A percentile compares a stretch with the other conserved stretches of the same genome.
Evolutionary conservation across 208 protist genomes (phyloP).

Genomic region (Phytomonas sp.): DNA sequence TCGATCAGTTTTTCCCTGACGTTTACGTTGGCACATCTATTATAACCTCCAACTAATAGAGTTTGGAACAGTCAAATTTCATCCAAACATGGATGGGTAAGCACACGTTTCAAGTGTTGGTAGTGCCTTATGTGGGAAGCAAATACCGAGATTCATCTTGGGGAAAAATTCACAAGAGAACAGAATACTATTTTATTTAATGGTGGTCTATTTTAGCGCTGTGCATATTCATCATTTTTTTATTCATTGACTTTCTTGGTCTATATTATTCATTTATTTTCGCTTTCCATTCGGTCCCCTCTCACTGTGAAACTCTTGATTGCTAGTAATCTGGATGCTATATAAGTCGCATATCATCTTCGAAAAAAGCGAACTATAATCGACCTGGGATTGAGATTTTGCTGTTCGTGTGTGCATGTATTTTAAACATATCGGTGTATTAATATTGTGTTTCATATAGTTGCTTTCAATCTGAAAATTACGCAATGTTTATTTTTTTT

Average conservation of each 20-base stretch:
- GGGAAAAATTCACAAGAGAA: slow-evolving; percentile 1
- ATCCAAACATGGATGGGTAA: neutral
- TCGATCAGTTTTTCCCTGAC: slow-evolving; percentile 75
- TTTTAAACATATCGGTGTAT: neutral
- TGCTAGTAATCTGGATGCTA: neutral
- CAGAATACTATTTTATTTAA: neutral
- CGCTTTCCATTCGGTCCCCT: neutral
- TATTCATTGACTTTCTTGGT: neutral
- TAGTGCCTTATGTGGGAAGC: neutral
- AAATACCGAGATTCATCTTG: neutral
- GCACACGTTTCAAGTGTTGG: slow-evolving; percentile 6
- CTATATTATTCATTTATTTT: slow-evolving; percentile 4
- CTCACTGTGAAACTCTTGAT: neutral
- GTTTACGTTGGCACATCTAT: slow-evolving; percentile 72
- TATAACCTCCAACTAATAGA: slow-evolving; percentile 42
- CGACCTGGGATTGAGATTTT: neutral
- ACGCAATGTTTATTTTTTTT: neutral
- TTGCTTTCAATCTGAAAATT: neutral
- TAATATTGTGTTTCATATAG: neutral
- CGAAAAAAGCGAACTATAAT: neutral
- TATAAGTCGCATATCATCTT: neutral
- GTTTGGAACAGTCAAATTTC: neutral
- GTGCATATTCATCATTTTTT: slow-evolving; percentile 5
- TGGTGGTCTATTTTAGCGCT: slow-evolving; percentile 5
- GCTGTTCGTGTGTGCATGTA: neutral